phyloP scores from a whole-genome alignment of 2,329 filamentous ascomycete genomes.

The Pestalotiopsis sp. region DNA sequence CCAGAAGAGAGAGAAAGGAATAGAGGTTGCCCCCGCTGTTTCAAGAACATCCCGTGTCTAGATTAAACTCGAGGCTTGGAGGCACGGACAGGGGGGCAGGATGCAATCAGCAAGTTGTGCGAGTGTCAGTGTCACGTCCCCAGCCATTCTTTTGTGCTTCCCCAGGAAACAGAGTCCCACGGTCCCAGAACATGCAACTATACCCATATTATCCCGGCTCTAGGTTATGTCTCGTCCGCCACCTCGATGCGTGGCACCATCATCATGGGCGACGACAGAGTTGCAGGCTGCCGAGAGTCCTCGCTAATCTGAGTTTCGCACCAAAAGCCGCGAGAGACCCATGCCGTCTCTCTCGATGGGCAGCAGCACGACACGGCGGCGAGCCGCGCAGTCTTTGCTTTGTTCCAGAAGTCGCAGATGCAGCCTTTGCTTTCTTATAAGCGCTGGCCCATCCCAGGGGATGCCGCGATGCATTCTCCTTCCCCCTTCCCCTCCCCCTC shows the following conservation, averaged over 20 bases:
- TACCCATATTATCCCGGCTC: not conserved
- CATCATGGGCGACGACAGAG: not conserved
- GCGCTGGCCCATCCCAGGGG: not conserved
- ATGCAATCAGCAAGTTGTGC: not conserved
- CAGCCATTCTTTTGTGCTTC: not conserved
- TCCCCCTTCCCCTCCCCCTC: not conserved
- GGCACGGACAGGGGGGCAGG: not conserved
- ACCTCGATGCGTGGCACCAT: not conserved
- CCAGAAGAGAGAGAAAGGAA: not conserved
- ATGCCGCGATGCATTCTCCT: not conserved
- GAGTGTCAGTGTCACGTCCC: not conserved
- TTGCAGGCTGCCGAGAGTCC: not conserved
- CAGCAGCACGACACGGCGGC: not conserved
- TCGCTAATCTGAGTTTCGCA: conserved; percentile 2
- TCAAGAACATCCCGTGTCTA: not conserved
- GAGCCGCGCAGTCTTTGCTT: not conserved
- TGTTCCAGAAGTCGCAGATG: not conserved
- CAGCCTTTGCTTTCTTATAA: not conserved
- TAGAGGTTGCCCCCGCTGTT: not conserved
- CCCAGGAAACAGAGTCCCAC: not conserved
- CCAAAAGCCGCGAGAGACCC: not conserved
- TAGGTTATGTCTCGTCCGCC: conserved; percentile 2
- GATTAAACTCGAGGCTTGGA: not conserved
- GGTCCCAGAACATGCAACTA: not conserved
- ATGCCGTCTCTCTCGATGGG: not conserved